Base-by-base conservation (phyloP, 2,329 filamentous ascomycete species). In the Aspergillus costaricaensis region DNA sequence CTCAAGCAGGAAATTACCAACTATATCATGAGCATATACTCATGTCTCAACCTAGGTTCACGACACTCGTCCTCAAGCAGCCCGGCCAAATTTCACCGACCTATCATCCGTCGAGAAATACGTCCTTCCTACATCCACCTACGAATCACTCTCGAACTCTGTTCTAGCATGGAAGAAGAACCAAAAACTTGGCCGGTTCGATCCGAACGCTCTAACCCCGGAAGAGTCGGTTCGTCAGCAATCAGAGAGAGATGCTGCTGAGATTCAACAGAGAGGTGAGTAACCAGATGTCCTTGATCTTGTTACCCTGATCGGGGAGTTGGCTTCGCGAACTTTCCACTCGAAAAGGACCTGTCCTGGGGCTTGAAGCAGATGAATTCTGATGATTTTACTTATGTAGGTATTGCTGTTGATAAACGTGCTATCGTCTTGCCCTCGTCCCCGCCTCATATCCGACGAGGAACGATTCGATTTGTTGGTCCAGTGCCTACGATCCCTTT, bases 101-200 rank as follows among this genome's bases (percentile, higher is more conserved):
- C 85, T 90, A 48, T 89, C 90, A 47, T 84, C 86, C 9, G 92
- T 97, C 5, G 87, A 92, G 59, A 97, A 97, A 80, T 98, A 95
- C 76, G 86, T 90, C 64, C 90, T 99, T 84, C 91, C 92, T n/a
- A 82, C 85, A 55, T 84, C 88, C 53, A 90, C 93, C 72, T 99
- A 99, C 78, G 92, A 92, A 74, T 86, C 87, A 71, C 92, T 93
- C 72, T 82, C 87, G 47, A 91, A 97, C 77, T 94, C 90, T 3
- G 95, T 99, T 14, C 85, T 97, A 23, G 91, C 93, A 5, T 98
- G 92, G 92, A 99, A 99, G 80, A 94, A 91, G 79, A 82, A 87
- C n/a, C 88, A 96, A 76, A 93, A 96, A 75, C 86, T 98, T n/a
- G 95, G 95, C 54, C 91, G 95, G 38, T 99, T 99, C 78, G 92